Base-by-base conservation (phyloP, 108 stramenopile genomes). In the Discostella stelligeroides region DNA sequence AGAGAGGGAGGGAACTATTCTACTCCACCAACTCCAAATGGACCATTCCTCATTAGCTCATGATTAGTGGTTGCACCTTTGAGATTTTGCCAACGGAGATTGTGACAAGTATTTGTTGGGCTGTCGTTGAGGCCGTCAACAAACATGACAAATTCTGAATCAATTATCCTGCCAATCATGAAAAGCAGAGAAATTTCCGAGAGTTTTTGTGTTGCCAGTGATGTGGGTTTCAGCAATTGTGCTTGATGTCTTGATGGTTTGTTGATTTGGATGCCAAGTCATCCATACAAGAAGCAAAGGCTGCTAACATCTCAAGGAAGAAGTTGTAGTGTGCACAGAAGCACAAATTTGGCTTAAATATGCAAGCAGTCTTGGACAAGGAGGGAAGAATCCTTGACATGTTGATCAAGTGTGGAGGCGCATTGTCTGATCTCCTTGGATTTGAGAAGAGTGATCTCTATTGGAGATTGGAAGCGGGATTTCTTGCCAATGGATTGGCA, bases 231-330 rank as follows among this genome's bases (percentile, higher is more conserved):
- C 37, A 38, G 58, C 20, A 34, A 39, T 53, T 74, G 66, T 72
- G 68, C 60, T 59, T 62, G 81, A 17, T 62, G 64, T 21, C 61
- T 82, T 54, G 75, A 82, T 63, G 75, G 73, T 46, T 72, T 82
- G 18, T 40, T 82, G 18, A 68, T 76, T 27, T 75, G 67, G 73
- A 78, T 59, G 2, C 27, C 41, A 21, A 34, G 47, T 70, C 80
- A 34, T 29, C 38, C 18, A 39, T 60, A 38, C 60, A 66, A 14
- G 76, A 66, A 39, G 57, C 39, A 23, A 48, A 37, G 46, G 30
- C 49, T 21, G 49, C n/a, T n/a, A n/a, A 40, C 17, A 29, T 51
- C 23, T 23, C 27, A 13, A 2, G 48, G 13, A 51, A 37, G 30
- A 68, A 77, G 47, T 66, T 73, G 15, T 50, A 71, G 20, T 82